Percentiles rank a stretch among this genome's conserved stretches.
These are phyloP conservation scores for Penicillium soppii DNA, from an alignment of 495 filamentous ascomycete species.

Conservation along the genomic window DNA sequence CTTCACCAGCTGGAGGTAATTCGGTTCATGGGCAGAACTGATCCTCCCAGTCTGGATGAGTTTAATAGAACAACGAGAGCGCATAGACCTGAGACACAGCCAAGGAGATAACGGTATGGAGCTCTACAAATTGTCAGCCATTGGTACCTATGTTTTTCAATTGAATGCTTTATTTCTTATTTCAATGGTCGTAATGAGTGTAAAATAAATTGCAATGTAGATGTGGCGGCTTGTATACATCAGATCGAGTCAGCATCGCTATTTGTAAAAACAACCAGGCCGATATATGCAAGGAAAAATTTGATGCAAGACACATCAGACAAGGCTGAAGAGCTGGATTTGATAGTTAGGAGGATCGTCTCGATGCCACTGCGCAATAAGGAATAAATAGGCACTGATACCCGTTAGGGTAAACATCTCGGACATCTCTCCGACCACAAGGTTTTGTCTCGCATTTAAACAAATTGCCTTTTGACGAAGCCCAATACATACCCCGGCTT, in stretches of 20 bases:
- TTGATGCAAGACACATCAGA: neutral
- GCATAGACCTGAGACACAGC: neutral
- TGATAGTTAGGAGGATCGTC: neutral
- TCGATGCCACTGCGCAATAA: neutral
- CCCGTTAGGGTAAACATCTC: neutral
- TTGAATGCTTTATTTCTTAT: conserved; percentile 1
- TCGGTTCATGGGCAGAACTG: conserved; percentile 2
- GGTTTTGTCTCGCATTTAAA: too few relatives aligned
- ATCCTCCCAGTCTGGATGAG: neutral
- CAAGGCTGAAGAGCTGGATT: neutral
- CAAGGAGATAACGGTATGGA: neutral
- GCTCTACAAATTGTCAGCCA: too few relatives aligned
- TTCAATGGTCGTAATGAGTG: too few relatives aligned
- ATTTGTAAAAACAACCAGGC: too few relatives aligned
- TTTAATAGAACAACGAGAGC: neutral
- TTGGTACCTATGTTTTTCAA: neutral
- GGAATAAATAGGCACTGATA: neutral
- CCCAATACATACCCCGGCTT: neutral
- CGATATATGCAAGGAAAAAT: neutral
- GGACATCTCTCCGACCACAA: neutral
- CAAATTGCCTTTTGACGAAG: neutral
- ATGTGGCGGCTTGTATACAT: too few relatives aligned
- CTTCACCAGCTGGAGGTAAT: conserved; percentile 8
- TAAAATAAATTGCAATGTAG: too few relatives aligned
- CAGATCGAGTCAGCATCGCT: too few relatives aligned